Base-by-base conservation (phyloP, 2,329 filamentous ascomycete species). In the Fusarium avenaceum region DNA sequence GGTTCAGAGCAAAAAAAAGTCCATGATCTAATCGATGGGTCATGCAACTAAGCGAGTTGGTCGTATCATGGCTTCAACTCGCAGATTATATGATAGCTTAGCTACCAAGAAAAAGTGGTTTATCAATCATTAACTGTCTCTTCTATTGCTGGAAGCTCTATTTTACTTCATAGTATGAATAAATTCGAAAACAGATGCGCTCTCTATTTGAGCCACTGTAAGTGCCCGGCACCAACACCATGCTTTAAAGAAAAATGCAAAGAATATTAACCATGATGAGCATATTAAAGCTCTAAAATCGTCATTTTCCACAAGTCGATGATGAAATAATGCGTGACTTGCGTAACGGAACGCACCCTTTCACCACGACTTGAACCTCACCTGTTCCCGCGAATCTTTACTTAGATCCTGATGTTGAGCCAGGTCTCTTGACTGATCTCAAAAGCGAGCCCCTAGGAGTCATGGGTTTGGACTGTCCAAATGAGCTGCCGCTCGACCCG, bases 391-490 rank as follows among this genome's bases (percentile, higher is more conserved):
- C 28, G 15, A 10, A 6, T 62, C 55, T 49, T 63, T 9, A 30
- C 11, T 65, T 67, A 5, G 65, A 44, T 9, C 57, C 53, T 4
- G 72, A 57, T 19, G 72, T 76, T 30, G 73, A 69, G 13, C 46
- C 71, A 48, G 67, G 69, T 49, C 73, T 73, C 26, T 67, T 76
- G 13, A 75, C 76, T 43, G 76, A 79, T 61, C 74, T 77, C 54
- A 82, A 59, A 1, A 81, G 75, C 2, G 81, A 82, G 2, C 80
- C 78, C 49, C 79, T 74, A 6, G 79, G 76, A 45, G 76, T 78
- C 72, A 77, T 76, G 1, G 80, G 78, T 4, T 80, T 81, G 20
- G 77, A 73, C 33, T 78, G 75, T 2, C 76, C 74, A 59, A 82
- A 80, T 4, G 79, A 76, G 45, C 67, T 71, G 4, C 72, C 73